Base-by-base conservation (phyloP, 2,329 filamentous ascomycete species). In the Penicillium frequentans region DNA sequence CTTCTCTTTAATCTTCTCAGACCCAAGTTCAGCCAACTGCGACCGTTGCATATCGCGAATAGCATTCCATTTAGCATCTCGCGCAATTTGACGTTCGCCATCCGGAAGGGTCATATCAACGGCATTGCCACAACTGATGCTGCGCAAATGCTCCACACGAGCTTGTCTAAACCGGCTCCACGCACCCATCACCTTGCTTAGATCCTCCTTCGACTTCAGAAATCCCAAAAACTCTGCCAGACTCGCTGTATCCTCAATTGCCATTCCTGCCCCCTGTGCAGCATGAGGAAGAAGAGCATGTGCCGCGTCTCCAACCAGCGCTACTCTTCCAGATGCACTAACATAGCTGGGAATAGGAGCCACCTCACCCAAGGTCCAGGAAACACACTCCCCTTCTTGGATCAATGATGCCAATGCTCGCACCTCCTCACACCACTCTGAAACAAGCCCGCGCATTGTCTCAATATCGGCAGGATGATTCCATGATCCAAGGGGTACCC, bases 241-340 rank as follows among this genome's bases (percentile, higher is more conserved):
- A 23, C 53, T 55, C n/a, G 53, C 53, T 4, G 82, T 85, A 60
- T 89, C 87, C 67, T 89, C 86, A 31, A 89, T 87, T 0, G 87
- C 86, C 47, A 82, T 75, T 1, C 74, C 84, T 7, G 81, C 86
- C 5, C 85, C 86, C 68, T 86, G 83, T 0, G 81, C 84, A 70
- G 85, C 82, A 59, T 83, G 80, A 33, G 85, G 86, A 0, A 84
- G 75, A 60, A 89, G 87, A 0, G 86, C 85, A 67, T 89, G 86
- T 0, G 85, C 86, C 0, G 86, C 85, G 64, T 89, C 86, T 0
- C 86, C 86, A 1, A 89, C 70, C 0, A 88, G 70, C 0, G 79
- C 83, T 11, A 87, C 58, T 33, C 55, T 37, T 50, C 53, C 53
- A 49, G 53, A 55, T n/a, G 35, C 19, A 50, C 53, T 55, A 5